Evolutionary conservation across 2,329 filamentous ascomycete genomes (phyloP).

Genomic region (Cryphonectria parasitica): DNA sequence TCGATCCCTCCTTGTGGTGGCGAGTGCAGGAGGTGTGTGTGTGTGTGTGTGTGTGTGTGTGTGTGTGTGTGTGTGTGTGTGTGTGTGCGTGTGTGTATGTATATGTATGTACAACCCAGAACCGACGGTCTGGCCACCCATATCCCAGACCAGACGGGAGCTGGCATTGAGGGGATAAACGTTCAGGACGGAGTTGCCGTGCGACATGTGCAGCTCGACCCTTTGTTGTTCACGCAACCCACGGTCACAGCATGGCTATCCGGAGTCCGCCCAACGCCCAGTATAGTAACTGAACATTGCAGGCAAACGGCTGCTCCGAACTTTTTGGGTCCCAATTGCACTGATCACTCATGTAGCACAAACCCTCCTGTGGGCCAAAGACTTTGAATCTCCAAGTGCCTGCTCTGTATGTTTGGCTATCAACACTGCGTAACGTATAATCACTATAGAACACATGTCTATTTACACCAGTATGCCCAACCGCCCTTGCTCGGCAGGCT

Average conservation of each 20-base stretch:
- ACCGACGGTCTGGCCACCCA: not conserved
- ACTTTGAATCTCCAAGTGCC: not conserved
- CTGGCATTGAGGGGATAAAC: not conserved
- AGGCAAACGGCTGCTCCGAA: not conserved
- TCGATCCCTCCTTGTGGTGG: no score
- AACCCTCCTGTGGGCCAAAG: not conserved
- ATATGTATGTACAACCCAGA: not conserved
- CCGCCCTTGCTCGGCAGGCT: not conserved
- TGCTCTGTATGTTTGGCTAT: not conserved
- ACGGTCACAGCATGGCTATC: not conserved
- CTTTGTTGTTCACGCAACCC: not conserved
- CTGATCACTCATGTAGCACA: not conserved
- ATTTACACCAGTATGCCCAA: not conserved
- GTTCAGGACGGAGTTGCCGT: not conserved
- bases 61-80: no score
- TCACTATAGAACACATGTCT: not conserved
- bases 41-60: no score
- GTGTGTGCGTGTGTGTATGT: not conserved
- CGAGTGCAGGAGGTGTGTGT: no score
- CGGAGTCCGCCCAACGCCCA: not conserved
- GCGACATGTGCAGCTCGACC: not conserved
- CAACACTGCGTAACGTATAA: not conserved
- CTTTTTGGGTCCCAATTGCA: not conserved
- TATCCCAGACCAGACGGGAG: not conserved
- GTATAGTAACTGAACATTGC: not conserved